A percentile compares a stretch with the other conserved stretches of the same genome.
Conservation (phyloP, 345 rosid species). For the Eucalyptus sp. region DNA sequence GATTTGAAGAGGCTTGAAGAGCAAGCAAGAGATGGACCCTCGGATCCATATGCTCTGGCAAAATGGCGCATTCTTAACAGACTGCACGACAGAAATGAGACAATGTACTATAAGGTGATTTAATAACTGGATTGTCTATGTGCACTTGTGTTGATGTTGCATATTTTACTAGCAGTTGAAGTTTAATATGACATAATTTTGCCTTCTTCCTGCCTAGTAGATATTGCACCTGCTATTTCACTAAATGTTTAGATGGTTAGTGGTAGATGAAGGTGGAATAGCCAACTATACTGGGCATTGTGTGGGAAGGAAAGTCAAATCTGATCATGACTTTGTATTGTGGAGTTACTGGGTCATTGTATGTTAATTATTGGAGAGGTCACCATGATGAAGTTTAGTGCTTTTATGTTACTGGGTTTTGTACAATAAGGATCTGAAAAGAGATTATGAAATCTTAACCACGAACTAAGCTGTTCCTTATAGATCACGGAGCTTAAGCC, state of each 20-base stretch:
- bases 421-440: not conserved
- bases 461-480: not conserved
- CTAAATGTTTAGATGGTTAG: not conserved
- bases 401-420: not conserved
- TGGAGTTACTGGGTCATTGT: not conserved
- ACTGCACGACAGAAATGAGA: conserved; percentile 91
- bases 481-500: not conserved
- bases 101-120: conserved; percentile 81
- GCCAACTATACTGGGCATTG: not conserved
- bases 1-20: conserved; percentile 91
- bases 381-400: not conserved
- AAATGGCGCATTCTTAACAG: conserved; percentile 96
- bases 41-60: conserved; percentile 86
- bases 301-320: not conserved
- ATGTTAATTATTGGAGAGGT: not conserved
- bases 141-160: not conserved
- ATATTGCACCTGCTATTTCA: not conserved
- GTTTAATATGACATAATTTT: not conserved
- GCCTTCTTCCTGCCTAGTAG: not conserved
- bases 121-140: not conserved
- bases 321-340: not conserved
- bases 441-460: not conserved
- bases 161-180: not conserved
- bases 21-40: conserved; percentile 92
- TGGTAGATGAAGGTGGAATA: not conserved